These are phyloP conservation scores for Exophiala sideris DNA, from an alignment of 2,329 filamentous ascomycete genomes.

Conservation along the genomic window DNA sequence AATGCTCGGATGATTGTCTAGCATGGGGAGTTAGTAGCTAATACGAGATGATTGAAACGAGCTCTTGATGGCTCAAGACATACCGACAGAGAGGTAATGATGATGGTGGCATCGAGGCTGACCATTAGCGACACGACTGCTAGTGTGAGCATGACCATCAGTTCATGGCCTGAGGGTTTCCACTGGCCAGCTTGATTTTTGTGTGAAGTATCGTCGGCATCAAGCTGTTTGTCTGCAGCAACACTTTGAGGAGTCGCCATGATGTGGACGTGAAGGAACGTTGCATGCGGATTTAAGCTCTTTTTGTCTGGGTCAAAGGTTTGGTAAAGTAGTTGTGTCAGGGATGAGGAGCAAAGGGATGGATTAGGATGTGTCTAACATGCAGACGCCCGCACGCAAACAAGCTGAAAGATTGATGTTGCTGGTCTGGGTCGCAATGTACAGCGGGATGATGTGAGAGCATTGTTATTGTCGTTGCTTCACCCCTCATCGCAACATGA, in stretches of 20 bases:
- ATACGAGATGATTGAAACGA: background rate
- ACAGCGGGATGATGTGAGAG: no score
- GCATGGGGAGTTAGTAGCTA: constrained; percentile 29
- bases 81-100: constrained; percentile 31
- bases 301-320: no score
- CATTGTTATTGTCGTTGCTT: no score
- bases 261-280: background rate
- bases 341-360: no score
- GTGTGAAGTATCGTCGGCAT: background rate
- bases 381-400: no score
- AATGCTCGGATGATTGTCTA: constrained; percentile 39
- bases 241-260: background rate
- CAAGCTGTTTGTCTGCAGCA: background rate
- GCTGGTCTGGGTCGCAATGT: no score
- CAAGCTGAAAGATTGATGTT: no score
- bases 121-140: constrained; percentile 48
- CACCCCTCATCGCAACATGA: no score
- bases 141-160: constrained; percentile 31
- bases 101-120: constrained; percentile 48
- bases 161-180: constrained; percentile 18
- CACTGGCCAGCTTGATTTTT: background rate
- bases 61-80: background rate
- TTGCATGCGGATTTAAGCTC: no score
- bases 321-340: no score
- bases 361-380: no score